phyloP scores from a whole-genome alignment of 2,329 filamentous ascomycete species.

The Alternaria ventricosa region DNA sequence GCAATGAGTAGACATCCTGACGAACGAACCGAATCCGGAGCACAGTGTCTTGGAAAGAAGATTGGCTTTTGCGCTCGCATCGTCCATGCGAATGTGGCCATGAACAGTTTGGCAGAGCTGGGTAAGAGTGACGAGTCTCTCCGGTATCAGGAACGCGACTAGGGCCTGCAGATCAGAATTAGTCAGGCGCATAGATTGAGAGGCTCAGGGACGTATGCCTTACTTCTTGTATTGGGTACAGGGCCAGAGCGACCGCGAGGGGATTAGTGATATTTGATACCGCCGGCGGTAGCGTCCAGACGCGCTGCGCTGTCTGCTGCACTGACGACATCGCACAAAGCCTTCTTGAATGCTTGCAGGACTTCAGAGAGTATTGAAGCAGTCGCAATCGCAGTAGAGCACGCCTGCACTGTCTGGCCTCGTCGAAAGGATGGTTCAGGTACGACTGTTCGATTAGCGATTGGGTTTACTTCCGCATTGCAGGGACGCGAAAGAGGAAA shows the following conservation, averaged over 20 bases:
- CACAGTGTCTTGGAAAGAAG: constrained; percentile 17
- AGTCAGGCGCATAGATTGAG: background rate
- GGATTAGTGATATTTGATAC: background rate
- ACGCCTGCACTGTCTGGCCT: background rate
- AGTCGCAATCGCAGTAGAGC: background rate
- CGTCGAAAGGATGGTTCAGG: background rate
- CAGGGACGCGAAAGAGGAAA: background rate
- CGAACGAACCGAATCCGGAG: constrained; percentile 2
- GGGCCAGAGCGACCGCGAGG: background rate
- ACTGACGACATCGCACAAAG: background rate
- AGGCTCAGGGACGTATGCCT: background rate
- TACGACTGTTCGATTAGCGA: background rate
- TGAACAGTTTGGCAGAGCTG: constrained; percentile 8
- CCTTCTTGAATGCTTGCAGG: background rate
- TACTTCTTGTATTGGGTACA: constrained; percentile 16
- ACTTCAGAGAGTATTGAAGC: background rate
- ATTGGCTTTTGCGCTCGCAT: constrained; percentile 10
- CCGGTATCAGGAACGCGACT: constrained; percentile 6
- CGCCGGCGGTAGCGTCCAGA: constrained; percentile 5
- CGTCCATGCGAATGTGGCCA: constrained; percentile 8
- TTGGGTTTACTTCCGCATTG: background rate
- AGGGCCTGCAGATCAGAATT: constrained; percentile 1
- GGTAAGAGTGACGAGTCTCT: constrained; percentile 6
- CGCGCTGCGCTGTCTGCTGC: background rate
- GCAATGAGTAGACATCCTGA: constrained; percentile 1